A percentile compares a stretch with the other conserved stretches of the same genome.
These are phyloP conservation scores for Psilocybe tampanensis DNA, from an alignment of 768 basidiomycete genomes.

Conservation along the genomic window DNA sequence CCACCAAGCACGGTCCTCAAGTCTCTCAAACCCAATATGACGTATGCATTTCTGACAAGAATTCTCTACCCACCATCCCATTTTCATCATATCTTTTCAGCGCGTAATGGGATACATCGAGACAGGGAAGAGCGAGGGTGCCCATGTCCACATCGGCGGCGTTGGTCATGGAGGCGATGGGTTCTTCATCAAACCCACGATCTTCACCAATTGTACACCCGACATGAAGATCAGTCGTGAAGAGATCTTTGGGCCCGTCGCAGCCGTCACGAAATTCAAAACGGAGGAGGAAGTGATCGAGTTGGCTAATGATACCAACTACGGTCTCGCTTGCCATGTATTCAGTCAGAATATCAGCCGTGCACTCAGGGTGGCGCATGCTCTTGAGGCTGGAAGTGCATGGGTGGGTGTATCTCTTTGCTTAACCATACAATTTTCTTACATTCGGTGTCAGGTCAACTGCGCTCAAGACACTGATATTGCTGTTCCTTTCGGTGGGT, in stretches of 20 bases:
- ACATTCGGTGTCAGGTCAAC: slow-evolving; percentile 35
- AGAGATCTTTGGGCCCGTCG: slow-evolving; percentile 82
- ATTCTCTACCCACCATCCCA: neutral
- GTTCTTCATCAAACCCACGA: slow-evolving; percentile 73
- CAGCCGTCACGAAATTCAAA: slow-evolving; percentile 74
- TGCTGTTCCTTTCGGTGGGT: slow-evolving; percentile 69
- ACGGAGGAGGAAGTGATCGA: slow-evolving; percentile 58
- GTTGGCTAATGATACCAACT: slow-evolving; percentile 75
- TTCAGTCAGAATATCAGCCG: slow-evolving; percentile 71
- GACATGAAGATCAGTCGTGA: slow-evolving; percentile 75
- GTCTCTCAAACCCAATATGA: slow-evolving; percentile 69
- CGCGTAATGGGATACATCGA: slow-evolving; percentile 79
- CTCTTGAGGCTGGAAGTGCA: slow-evolving; percentile 29
- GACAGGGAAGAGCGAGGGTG: slow-evolving; percentile 70
- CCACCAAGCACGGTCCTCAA: slow-evolving; percentile 68
- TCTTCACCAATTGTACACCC: slow-evolving; percentile 64
- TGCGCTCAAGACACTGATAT: slow-evolving; percentile 45
- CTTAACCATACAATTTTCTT: neutral
- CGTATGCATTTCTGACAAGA: slow-evolving; percentile 34
- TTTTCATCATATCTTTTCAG: slow-evolving; percentile 35
- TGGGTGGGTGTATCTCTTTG: slow-evolving; percentile 60
- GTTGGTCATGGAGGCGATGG: slow-evolving; percentile 46
- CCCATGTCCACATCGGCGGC: slow-evolving; percentile 68
- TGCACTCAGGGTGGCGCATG: slow-evolving; percentile 65
- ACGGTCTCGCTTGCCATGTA: slow-evolving; percentile 80